Evolutionary conservation across 345 rosid genomes (phyloP), one percentile per base, ranked within the genome.

Genomic region (Salix viminalis): DNA sequence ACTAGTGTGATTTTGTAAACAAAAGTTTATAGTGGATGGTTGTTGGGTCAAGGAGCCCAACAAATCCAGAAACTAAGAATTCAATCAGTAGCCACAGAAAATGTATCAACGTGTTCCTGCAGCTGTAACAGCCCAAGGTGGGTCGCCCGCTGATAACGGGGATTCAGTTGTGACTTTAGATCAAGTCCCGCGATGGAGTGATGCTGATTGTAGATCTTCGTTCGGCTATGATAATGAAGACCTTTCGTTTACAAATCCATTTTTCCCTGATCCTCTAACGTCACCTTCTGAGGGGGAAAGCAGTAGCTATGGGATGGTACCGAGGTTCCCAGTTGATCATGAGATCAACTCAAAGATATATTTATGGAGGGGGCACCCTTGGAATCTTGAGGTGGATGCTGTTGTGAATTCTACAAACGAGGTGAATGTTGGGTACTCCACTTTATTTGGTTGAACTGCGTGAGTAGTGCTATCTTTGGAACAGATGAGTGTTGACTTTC

Each of bases 301-400:
- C 69, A 83, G 87, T 56, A 82, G 86, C 50, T 81, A 78, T 87
- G 92, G 94, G 76, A 81, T 87, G 86, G 79, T 79, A 3, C 92
- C 98, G 6, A 92, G 91, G 84, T 96, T 96, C 82, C 97, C 97
- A 11, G 90, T 93, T 67, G 92, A 96, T 84, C 92, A 86, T 71
- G 95, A 93, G 69, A 89, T 92, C 69, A 96, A 92, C 86, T 88
- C 90, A 1, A 92, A 84, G 84, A 92, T 96, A 65, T 92, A 92
- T 76, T 78, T 96, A 19, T 96, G 99, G 99, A 89, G 96, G 84
- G 99, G 98, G 65, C 86, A 85, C 79, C 99, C 99, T 0, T 96
- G 99, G 99, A 96, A 89, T 89, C 92, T 96, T 48, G 97, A 92
- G 83, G 98, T 96, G 36, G 98, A 96, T 87, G 97, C 97, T 74